Evolutionary conservation across 306 rosid genomes (phyloP).

Genomic region (Prunus armeniaca): DNA sequence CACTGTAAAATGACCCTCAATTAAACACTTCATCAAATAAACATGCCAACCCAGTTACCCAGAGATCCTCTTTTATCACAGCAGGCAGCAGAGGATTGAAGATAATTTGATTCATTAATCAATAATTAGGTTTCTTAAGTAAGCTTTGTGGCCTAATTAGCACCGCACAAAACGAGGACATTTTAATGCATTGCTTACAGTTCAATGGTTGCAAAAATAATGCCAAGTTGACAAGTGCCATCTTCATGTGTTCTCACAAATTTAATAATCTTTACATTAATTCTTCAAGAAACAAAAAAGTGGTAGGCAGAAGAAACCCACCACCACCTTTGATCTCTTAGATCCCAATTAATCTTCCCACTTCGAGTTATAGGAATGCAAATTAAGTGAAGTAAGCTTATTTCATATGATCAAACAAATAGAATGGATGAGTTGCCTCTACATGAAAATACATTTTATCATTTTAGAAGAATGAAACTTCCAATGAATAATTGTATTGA

Average conservation of each 20-base stretch:
- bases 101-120: not conserved
- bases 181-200: not conserved
- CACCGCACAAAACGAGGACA: not conserved
- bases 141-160: conserved; percentile 1
- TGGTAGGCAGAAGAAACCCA: not conserved
- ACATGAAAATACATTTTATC: not conserved
- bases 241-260: not conserved
- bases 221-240: conserved; percentile 3
- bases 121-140: not conserved
- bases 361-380: not conserved
- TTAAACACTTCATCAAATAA: not conserved
- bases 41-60: not conserved
- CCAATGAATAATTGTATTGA: not conserved
- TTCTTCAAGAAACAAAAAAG: not conserved
- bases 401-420: not conserved
- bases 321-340: not conserved
- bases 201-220: not conserved
- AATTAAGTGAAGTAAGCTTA: not conserved
- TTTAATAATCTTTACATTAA: not conserved
- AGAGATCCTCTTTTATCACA: not conserved
- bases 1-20: not conserved
- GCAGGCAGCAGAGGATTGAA: not conserved
- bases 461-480: not conserved
- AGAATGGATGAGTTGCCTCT: not conserved
- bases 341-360: not conserved